Evolutionary conservation across 768 basidiomycete genomes (phyloP).

Genomic region (Xerocomellus intermedius): DNA sequence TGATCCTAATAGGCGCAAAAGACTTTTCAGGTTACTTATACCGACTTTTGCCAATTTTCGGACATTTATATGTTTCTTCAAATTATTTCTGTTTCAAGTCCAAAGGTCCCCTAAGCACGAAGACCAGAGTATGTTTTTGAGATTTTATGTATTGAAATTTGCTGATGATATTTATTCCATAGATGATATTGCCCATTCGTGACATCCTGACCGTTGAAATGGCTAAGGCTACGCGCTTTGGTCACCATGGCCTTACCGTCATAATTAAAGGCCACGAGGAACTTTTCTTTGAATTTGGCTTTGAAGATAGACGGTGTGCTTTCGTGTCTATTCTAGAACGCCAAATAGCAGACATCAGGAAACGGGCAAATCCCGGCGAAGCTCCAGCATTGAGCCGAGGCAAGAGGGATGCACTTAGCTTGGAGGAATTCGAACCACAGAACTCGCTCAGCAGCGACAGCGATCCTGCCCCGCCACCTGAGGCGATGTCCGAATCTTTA

Average conservation of each 20-base stretch:
- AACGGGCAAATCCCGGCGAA: conserved; percentile 47
- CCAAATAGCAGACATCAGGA: conserved; percentile 74
- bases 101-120: conserved; percentile 70
- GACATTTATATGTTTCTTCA: conserved; percentile 86
- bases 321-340: conserved; percentile 74
- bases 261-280: conserved; percentile 97
- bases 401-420: conserved; percentile 69
- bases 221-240: conserved; percentile 85
- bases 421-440: conserved; percentile 79
- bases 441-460: conserved; percentile 34
- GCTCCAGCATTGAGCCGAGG: conserved; percentile 44
- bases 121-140: conserved; percentile 70
- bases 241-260: conserved; percentile 84
- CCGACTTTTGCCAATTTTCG: conserved; percentile 85
- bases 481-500: conserved; percentile 63
- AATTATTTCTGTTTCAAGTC: conserved; percentile 96
- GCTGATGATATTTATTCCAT: conserved; percentile 5
- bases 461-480: conserved; percentile 47
- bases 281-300: conserved; percentile 91
- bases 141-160: not conserved
- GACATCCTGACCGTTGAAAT: conserved; percentile 85
- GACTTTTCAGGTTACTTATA: conserved; percentile 91
- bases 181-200: conserved; percentile 95
- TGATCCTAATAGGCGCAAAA: conserved; percentile 33
- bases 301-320: conserved; percentile 74